phyloP scores from a whole-genome alignment of 345 rosid genomes.

The Limnanthes douglasii region DNA sequence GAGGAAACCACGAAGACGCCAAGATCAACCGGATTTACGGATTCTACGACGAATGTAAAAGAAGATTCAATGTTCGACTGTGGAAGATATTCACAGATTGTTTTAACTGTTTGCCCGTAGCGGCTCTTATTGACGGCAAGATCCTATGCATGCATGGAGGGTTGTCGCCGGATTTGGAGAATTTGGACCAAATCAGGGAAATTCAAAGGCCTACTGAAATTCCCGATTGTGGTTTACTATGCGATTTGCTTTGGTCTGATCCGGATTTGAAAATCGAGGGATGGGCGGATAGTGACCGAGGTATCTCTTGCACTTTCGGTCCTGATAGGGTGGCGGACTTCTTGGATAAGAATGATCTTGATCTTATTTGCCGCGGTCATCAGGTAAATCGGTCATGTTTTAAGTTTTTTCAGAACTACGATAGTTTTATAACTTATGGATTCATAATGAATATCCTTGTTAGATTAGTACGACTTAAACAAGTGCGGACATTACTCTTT shows the following conservation, averaged over 20 bases:
- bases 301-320: constrained; percentile 89
- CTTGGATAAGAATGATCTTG: constrained; percentile 83
- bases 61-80: constrained; percentile 86
- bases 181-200: constrained; percentile 59
- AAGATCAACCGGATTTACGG: constrained; percentile 95
- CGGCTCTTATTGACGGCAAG: constrained; percentile 80
- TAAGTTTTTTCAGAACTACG: no score
- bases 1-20: constrained; percentile 99
- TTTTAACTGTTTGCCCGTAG: constrained; percentile 86
- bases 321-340: constrained; percentile 71
- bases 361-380: constrained; percentile 95
- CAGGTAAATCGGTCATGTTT: constrained; percentile 36
- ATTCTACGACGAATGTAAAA: constrained; percentile 95
- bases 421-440: no score
- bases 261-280: constrained; percentile 61
- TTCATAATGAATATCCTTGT: no score
- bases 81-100: constrained; percentile 95
- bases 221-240: constrained; percentile 86
- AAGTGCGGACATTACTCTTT: no score
- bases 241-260: constrained; percentile 98
- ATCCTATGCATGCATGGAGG: constrained; percentile 99
- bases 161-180: constrained; percentile 66
- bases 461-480: no score
- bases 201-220: constrained; percentile 79
- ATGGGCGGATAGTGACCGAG: constrained; percentile 84